Percentiles rank a stretch among this genome's conserved stretches.
Conservation (phyloP, 1,284 basidiomycete genomes). For the Wolfiporia cocos region DNA sequence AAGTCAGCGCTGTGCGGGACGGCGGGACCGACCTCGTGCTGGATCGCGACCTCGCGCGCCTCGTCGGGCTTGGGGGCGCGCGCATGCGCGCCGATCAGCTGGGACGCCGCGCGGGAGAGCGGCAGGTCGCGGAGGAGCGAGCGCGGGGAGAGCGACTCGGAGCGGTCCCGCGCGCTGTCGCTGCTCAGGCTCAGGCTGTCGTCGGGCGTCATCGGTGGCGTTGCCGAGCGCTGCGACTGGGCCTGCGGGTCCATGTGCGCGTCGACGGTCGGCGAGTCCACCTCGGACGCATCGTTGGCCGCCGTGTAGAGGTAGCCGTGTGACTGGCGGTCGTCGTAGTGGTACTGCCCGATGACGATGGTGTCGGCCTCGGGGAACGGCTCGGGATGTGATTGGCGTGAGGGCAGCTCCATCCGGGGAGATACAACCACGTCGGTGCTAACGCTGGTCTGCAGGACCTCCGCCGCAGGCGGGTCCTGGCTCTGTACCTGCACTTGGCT, state of each 20-base stretch:
- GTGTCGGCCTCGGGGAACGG: slow-evolving; percentile 5
- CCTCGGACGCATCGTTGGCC: slow-evolving; percentile 4
- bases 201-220: slow-evolving; percentile 28
- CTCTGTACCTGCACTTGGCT: not conserved
- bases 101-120: slow-evolving; percentile 12
- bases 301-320: slow-evolving; percentile 23
- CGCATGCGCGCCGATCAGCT: too few relatives aligned
- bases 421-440: too few relatives aligned
- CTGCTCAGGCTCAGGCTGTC: slow-evolving; percentile 24
- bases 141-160: slow-evolving; percentile 16
- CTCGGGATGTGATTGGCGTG: too few relatives aligned
- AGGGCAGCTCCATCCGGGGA: too few relatives aligned
- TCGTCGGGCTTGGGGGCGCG: too few relatives aligned
- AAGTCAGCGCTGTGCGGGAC: slow-evolving; percentile 23
- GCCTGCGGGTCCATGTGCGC: slow-evolving; percentile 10
- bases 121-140: slow-evolving; percentile 14
- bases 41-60: too few relatives aligned
- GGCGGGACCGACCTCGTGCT: too few relatives aligned
- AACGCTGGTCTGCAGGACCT: not conserved
- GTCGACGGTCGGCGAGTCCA: slow-evolving; percentile 8
- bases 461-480: not conserved
- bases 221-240: slow-evolving; percentile 14
- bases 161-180: slow-evolving; percentile 16
- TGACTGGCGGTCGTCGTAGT: slow-evolving; percentile 26
- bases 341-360: slow-evolving; percentile 20